Conservation (phyloP, 805 yeast species). For the Candida lessepsii region DNA sequence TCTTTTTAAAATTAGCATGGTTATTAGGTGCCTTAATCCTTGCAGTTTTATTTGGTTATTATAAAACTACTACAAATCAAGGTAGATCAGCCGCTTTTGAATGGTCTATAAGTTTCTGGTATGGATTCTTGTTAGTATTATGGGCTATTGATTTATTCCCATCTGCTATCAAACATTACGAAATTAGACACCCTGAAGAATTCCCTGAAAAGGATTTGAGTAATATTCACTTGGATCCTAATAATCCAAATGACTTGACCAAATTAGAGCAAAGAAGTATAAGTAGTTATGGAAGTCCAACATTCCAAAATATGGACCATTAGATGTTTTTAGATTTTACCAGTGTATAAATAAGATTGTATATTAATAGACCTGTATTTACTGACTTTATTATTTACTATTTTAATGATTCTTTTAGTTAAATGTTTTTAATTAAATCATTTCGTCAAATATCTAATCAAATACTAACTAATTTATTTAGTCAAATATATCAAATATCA, state of each 20-base stretch:
- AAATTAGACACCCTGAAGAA: conserved; percentile 28
- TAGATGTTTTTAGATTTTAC: too few relatives aligned
- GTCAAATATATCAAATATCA: too few relatives aligned
- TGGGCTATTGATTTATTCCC: conserved; percentile 71
- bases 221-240: conserved; percentile 19
- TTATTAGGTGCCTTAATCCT: conserved; percentile 59
- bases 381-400: too few relatives aligned
- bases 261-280: conserved; percentile 18
- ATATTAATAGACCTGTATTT: not conserved
- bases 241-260: conserved; percentile 18
- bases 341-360: not conserved
- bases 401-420: too few relatives aligned
- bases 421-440: too few relatives aligned
- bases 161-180: conserved; percentile 44
- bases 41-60: conserved; percentile 66
- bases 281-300: conserved; percentile 20
- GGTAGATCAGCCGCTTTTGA: conserved; percentile 67
- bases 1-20: conserved; percentile 62
- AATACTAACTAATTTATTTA: too few relatives aligned
- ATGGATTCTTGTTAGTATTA: conserved; percentile 63
- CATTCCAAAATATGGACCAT: conserved; percentile 10
- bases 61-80: conserved; percentile 30
- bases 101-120: conserved; percentile 87
- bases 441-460: too few relatives aligned
- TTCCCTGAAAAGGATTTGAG: conserved; percentile 16